Conservation (phyloP, 2,329 filamentous ascomycete genomes). For the Sarocladium brachiariae region DNA sequence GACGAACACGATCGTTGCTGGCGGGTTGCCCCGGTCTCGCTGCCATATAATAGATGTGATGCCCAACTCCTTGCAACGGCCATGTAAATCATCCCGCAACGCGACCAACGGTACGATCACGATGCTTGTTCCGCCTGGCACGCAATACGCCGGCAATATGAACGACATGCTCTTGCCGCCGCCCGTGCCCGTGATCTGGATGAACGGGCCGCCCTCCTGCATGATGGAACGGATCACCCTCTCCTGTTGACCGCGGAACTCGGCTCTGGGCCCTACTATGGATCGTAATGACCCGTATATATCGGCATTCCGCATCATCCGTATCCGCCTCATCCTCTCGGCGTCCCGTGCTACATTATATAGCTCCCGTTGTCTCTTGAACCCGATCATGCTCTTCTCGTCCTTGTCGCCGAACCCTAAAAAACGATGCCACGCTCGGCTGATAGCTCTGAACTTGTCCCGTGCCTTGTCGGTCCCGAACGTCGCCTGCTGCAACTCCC, state of each 20-base stretch:
- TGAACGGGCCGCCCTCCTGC: slow-evolving; percentile 1
- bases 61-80: neutral
- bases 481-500: slow-evolving; percentile 6
- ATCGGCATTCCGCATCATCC: neutral
- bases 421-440: slow-evolving; percentile 12
- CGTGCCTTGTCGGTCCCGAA: slow-evolving; percentile 1
- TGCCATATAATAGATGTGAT: neutral
- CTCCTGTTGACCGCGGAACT: slow-evolving; percentile 10
- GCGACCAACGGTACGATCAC: slow-evolving; percentile 8
- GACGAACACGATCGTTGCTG: neutral
- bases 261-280: neutral
- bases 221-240: slow-evolving; percentile 9
- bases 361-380: neutral
- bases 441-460: slow-evolving; percentile 11
- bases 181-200: slow-evolving; percentile 11
- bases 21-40: neutral
- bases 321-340: neutral
- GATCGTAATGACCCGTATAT: neutral
- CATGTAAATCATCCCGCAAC: slow-evolving; percentile 5
- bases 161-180: slow-evolving; percentile 14
- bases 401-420: slow-evolving; percentile 1
- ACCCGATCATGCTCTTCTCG: neutral
- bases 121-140: neutral
- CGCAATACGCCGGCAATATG: slow-evolving; percentile 11
- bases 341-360: neutral